phyloP scores from a whole-genome alignment of 2,329 filamentous ascomycete genomes.

The Eutypa lata region DNA sequence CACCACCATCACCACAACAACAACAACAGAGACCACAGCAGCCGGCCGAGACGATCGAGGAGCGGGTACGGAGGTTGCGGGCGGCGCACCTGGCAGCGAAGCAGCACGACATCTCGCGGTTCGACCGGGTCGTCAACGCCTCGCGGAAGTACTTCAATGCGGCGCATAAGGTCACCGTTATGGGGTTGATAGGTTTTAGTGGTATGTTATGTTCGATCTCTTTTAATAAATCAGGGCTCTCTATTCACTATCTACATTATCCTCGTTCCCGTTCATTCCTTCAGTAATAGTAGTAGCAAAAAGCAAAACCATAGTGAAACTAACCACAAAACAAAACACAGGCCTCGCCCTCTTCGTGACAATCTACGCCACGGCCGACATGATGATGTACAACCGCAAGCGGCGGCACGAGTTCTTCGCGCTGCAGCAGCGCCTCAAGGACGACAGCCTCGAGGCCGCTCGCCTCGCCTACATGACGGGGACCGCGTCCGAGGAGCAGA shows the following conservation, averaged over 20 bases:
- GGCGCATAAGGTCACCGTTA: constrained; percentile 53
- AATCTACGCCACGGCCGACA: constrained; percentile 58
- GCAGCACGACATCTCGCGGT: constrained; percentile 51
- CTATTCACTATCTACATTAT: neutral
- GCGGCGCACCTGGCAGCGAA: constrained; percentile 66
- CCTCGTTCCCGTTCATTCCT: neutral
- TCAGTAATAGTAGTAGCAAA: neutral
- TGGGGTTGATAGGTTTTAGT: constrained; percentile 54
- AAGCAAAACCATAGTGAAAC: neutral
- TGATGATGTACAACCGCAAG: constrained; percentile 59
- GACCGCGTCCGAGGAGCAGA: constrained; percentile 54
- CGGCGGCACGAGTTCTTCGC: constrained; percentile 57
- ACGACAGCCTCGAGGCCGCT: constrained; percentile 53
- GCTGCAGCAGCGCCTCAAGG: constrained; percentile 50
- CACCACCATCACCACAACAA: constrained; percentile 23
- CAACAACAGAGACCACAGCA: too few species aligned
- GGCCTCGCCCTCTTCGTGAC: constrained; percentile 54
- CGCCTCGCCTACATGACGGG: constrained; percentile 60
- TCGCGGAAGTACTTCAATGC: constrained; percentile 52
- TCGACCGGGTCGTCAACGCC: constrained; percentile 47
- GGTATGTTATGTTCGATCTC: constrained; percentile 36
- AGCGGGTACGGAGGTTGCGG: constrained; percentile 66
- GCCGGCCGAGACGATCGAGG: constrained; percentile 59
- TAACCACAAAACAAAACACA: constrained; percentile 20
- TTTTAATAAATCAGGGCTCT: neutral